Conservation (phyloP, 2,329 filamentous ascomycete species). For the Incumbomyces lentus region DNA sequence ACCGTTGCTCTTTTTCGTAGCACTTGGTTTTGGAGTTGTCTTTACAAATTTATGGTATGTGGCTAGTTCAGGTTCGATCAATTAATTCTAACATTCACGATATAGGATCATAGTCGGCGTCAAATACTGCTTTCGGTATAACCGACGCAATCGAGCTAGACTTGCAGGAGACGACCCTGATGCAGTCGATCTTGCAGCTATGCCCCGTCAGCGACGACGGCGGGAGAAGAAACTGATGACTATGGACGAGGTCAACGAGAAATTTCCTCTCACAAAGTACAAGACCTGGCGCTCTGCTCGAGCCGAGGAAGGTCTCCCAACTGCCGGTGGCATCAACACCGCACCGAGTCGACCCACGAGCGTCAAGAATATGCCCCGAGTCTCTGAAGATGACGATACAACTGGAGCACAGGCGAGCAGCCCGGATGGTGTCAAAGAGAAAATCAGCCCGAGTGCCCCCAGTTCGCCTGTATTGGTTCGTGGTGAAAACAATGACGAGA, state of each 20-base stretch:
- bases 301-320: conserved; percentile 71
- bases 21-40: conserved; percentile 91
- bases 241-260: conserved; percentile 97
- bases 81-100: no score
- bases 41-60: conserved; percentile 96
- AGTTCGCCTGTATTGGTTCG: no score
- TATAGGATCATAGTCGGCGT: conserved; percentile 96
- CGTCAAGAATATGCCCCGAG: conserved; percentile 44
- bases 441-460: conserved; percentile 7
- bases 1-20: conserved; percentile 82
- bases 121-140: conserved; percentile 98
- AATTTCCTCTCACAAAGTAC: conserved; percentile 93
- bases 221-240: conserved; percentile 98
- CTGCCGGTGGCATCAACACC: conserved; percentile 66
- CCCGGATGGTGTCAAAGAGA: conserved; percentile 9
- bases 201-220: conserved; percentile 75
- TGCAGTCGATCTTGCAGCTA: conserved; percentile 74
- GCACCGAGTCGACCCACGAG: conserved; percentile 61
- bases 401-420: conserved; percentile 9
- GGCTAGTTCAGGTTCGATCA: background rate
- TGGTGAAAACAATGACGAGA: conserved; percentile 17
- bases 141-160: conserved; percentile 76
- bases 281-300: conserved; percentile 84
- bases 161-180: conserved; percentile 72
- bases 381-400: conserved; percentile 12